Conservation (phyloP, 1,139 yeast genomes). For the Hyphopichia wangnamkhiaoensis region DNA sequence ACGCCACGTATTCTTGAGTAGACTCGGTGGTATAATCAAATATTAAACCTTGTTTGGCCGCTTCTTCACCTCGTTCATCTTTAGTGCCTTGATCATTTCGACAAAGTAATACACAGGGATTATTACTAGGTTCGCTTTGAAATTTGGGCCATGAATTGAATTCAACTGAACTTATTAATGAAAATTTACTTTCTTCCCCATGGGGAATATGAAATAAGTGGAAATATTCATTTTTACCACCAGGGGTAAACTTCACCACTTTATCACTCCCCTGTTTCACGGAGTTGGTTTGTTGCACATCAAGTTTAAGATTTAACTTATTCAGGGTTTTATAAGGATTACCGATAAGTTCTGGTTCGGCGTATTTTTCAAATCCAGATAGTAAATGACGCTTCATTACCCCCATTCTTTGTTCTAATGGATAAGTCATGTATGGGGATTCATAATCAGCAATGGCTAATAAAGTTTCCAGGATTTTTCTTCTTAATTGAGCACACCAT, state of each 20-base stretch:
- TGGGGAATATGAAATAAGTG: constrained; percentile 1
- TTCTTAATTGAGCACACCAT: constrained; percentile 92
- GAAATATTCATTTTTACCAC: constrained; percentile 3
- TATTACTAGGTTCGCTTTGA: constrained; percentile 6
- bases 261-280: constrained; percentile 1
- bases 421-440: constrained; percentile 46
- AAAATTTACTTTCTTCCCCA: constrained; percentile 10
- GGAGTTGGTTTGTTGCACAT: neutral
- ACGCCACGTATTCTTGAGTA: constrained; percentile 18
- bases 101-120: constrained; percentile 6
- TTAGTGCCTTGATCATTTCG: constrained; percentile 10
- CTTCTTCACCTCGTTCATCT: constrained; percentile 3
- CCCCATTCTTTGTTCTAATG: constrained; percentile 57
- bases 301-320: constrained; percentile 5
- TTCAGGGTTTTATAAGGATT: neutral
- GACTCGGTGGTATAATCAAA: constrained; percentile 22
- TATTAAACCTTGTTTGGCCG: neutral
- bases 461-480: constrained; percentile 58
- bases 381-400: constrained; percentile 52
- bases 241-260: constrained; percentile 3
- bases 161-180: constrained; percentile 17
- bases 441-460: constrained; percentile 57
- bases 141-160: constrained; percentile 7
- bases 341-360: constrained; percentile 1
- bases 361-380: constrained; percentile 54